Evolutionary conservation across 1,284 basidiomycete species (phyloP), one percentile per base, ranked within the genome.

Genomic region (Puccinia hordei): DNA sequence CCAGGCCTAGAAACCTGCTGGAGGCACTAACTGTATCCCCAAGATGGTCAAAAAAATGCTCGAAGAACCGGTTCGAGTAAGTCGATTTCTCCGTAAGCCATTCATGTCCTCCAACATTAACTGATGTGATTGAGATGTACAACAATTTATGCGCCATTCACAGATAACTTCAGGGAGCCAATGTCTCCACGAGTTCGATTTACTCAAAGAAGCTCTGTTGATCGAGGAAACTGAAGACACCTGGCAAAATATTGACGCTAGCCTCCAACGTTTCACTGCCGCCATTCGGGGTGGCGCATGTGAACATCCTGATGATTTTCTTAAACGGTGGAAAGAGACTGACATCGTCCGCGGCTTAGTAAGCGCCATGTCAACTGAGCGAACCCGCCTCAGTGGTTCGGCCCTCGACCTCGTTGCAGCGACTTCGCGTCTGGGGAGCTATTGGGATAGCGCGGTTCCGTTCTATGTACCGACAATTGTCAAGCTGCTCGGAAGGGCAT

Each of bases 191-290:
- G 87, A 89, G 82, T 83, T 89, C 69, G 87, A 88, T n/a, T 61
- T 83, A 27, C 83, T 89, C 38, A 87, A 87, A 73, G 83, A 85
- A 53, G 86, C 87, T 55, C 84, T 93, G 19, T 85, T 86, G 65
- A 86, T 90, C n/a, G 84, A 87, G 44, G 93, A 94, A 86, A 90
- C 91, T 1, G 93, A 94, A 85, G 92, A 94, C 55, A 90, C 90
- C 2, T 94, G 93, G 93, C 92, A 93, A 78, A 87, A 86, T n/a
- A 92, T 94, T 55, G 86, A 88, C 9, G 87, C 88, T 63, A 88
- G 88, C 8, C 84, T 94, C 55, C 83, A 85, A 44, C 86, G 87
- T 12, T 86, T 94, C 55, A 87, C 87, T 13, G 86, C 86, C n/a
- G 85, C 91, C n/a, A 89, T 89, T 82, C 87, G 88, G 57, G 88